These are phyloP conservation scores for Colletotrichum tamarilloi DNA, from an alignment of 2,329 filamentous ascomycete species.

Conservation along the genomic window DNA sequence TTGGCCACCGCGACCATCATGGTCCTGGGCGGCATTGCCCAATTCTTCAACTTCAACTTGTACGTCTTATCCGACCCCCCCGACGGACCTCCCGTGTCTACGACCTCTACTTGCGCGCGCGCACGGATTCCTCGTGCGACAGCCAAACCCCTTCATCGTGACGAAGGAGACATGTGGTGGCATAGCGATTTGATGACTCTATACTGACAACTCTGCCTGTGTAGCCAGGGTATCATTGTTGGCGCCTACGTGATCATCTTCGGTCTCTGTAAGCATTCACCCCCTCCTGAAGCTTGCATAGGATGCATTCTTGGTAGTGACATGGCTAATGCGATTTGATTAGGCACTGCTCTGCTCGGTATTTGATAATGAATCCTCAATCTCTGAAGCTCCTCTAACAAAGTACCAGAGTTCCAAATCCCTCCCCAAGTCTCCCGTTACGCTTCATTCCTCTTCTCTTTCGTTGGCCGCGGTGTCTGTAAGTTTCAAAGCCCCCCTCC, in stretches of 20 bases:
- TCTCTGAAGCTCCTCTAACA: constrained; percentile 2
- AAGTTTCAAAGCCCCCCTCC: constrained; percentile 55
- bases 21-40: constrained; percentile 83
- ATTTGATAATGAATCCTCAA: constrained; percentile 36
- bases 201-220: constrained; percentile 24
- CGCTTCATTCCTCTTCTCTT: constrained; percentile 97
- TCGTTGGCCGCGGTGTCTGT: constrained; percentile 95
- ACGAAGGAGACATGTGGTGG: not conserved
- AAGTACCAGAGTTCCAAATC: constrained; percentile 83
- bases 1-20: constrained; percentile 88
- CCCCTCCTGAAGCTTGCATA: not conserved
- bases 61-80: constrained; percentile 54
- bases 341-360: constrained; percentile 76
- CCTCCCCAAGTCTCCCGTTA: constrained; percentile 93
- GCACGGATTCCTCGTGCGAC: constrained; percentile 24
- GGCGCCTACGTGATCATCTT: constrained; percentile 92
- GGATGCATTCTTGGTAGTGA: not conserved
- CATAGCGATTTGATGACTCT: not conserved
- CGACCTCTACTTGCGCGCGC: constrained; percentile 4
- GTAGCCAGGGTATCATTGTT: constrained; percentile 78
- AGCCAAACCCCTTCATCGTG: not conserved
- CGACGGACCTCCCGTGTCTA: constrained; percentile 16
- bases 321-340: constrained; percentile 37
- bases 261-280: constrained; percentile 74
- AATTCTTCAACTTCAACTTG: constrained; percentile 73